Evolutionary conservation across 2,329 filamentous ascomycete species (phyloP).

Genomic region (Claviceps lovelessii): DNA sequence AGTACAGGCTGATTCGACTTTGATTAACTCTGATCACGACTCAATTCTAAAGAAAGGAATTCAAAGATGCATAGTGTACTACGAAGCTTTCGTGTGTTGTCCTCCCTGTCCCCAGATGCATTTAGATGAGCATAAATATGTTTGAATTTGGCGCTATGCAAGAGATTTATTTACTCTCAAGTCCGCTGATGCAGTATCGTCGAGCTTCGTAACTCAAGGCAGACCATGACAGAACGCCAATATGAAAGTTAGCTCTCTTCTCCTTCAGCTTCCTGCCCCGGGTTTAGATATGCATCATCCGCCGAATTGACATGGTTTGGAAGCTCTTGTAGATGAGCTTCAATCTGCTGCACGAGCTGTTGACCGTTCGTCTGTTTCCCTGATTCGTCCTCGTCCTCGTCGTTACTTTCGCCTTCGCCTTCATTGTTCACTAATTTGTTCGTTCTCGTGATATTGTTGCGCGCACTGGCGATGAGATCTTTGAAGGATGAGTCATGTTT

Average conservation of each 20-base stretch:
- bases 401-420: not conserved
- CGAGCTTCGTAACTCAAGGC: not conserved
- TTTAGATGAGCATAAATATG: not conserved
- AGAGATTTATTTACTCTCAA: no score
- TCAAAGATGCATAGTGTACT: not conserved
- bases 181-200: not conserved
- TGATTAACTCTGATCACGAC: not conserved
- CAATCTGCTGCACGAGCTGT: not conserved
- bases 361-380: not conserved
- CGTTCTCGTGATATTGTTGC: conserved; percentile 26
- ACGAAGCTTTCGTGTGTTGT: not conserved
- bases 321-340: not conserved
- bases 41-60: not conserved
- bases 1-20: not conserved
- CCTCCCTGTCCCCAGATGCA: not conserved
- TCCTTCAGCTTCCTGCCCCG: not conserved
- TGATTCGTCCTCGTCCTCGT: not conserved
- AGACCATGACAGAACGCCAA: not conserved
- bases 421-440: not conserved
- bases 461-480: conserved; percentile 63
- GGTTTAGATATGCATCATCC: not conserved
- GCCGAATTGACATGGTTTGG: not conserved
- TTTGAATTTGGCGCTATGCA: not conserved
- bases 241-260: not conserved
- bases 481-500: conserved; percentile 65